Evolutionary conservation across 495 filamentous ascomycete species (phyloP).

Genomic region (Saxophila tyrrhenica): DNA sequence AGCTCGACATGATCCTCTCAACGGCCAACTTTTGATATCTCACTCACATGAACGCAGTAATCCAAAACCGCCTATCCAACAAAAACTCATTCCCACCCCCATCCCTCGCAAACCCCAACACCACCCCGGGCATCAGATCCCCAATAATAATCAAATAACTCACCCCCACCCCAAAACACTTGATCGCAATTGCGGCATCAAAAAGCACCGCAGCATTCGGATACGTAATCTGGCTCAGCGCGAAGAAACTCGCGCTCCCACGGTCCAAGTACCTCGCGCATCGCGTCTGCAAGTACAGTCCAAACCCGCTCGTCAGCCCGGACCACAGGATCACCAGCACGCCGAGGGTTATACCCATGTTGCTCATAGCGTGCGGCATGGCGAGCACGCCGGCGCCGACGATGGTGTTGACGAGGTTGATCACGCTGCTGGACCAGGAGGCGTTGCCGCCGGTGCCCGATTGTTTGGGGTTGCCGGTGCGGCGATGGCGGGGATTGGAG

Average conservation of each 20-base stretch:
- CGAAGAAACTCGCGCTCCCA: constrained; percentile 76
- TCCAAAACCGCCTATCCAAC: constrained; percentile 87
- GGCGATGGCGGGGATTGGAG: constrained; percentile 33
- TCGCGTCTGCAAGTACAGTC: constrained; percentile 84
- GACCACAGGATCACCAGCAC: constrained; percentile 82
- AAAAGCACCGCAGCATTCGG: constrained; percentile 93
- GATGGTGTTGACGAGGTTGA: constrained; percentile 95
- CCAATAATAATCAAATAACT: constrained; percentile 98
- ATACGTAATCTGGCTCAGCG: constrained; percentile 88
- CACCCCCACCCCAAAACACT: constrained; percentile 92
- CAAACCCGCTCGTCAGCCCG: constrained; percentile 76
- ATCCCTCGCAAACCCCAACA: constrained; percentile 57
- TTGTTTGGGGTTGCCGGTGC: constrained; percentile 40
- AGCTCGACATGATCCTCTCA: background rate
- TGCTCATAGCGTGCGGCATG: constrained; percentile 85
- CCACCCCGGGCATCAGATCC: constrained; percentile 93
- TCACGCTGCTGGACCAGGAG: constrained; percentile 79
- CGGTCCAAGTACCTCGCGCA: constrained; percentile 87
- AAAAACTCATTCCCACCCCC: constrained; percentile 52
- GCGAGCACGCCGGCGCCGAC: constrained; percentile 88
- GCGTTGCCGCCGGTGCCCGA: constrained; percentile 50
- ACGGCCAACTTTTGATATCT: background rate
- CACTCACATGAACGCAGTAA: constrained; percentile 85
- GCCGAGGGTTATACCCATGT: constrained; percentile 80
- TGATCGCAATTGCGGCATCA: constrained; percentile 91